Evolutionary conservation across 352 stramenopile genomes (phyloP).

Genomic region (Plasmopara viticola): DNA sequence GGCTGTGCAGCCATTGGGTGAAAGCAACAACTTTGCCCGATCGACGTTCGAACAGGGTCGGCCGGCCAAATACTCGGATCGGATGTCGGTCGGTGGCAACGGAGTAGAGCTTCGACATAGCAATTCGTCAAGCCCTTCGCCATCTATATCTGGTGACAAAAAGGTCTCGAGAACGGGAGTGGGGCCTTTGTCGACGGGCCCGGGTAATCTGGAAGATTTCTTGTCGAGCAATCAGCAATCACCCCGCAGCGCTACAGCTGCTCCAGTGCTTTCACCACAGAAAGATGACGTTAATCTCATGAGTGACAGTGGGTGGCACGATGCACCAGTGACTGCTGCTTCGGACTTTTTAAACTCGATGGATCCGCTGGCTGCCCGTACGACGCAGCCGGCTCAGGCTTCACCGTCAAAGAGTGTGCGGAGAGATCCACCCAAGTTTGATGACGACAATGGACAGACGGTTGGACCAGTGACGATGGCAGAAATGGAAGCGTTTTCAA

Average conservation of each 20-base stretch:
- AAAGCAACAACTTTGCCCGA: slow-evolving; percentile 29
- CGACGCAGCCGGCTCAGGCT: slow-evolving; percentile 12
- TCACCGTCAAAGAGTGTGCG: slow-evolving; percentile 17
- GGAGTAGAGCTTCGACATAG: slow-evolving; percentile 21
- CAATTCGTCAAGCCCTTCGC: slow-evolving; percentile 12
- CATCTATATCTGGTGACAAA: no score
- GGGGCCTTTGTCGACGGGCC: no score
- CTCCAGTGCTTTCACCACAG: slow-evolving; percentile 9
- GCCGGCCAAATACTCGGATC: slow-evolving; percentile 64
- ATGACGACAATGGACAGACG: slow-evolving; percentile 73
- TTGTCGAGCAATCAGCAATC: slow-evolving; percentile 45
- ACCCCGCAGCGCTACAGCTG: slow-evolving; percentile 1
- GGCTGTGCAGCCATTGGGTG: slow-evolving; percentile 12
- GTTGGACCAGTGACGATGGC: slow-evolving; percentile 77
- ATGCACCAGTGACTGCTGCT: slow-evolving; percentile 22
- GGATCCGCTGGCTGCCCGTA: slow-evolving; percentile 48
- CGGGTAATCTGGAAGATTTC: slow-evolving; percentile 55
- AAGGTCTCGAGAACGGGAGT: no score
- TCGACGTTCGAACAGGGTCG: slow-evolving; percentile 45
- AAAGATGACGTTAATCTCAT: slow-evolving; percentile 65
- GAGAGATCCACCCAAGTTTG: slow-evolving; percentile 58
- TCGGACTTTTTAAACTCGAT: slow-evolving; percentile 61
- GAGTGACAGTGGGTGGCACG: slow-evolving; percentile 49
- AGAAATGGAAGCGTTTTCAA: slow-evolving; percentile 67
- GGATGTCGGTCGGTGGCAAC: slow-evolving; percentile 11